phyloP scores from a whole-genome alignment of 2,329 filamentous ascomycete genomes.

The Elsinoe arachidis region DNA sequence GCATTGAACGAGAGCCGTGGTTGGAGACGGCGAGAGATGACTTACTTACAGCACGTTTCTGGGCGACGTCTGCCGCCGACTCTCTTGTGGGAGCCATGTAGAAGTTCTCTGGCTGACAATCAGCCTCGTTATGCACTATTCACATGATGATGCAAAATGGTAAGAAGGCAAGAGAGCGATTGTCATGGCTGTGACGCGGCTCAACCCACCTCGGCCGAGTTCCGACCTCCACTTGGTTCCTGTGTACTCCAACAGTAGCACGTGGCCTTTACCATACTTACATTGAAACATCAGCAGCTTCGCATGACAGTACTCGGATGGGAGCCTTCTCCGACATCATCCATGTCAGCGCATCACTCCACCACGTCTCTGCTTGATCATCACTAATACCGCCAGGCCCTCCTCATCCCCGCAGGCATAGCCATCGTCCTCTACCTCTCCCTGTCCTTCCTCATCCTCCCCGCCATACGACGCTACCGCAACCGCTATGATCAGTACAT shows the following conservation, averaged over 20 bases:
- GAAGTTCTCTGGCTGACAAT: too few species aligned
- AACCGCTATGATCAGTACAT: slow-evolving; percentile 66
- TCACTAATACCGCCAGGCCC: slow-evolving; percentile 42
- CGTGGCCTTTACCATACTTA: too few species aligned
- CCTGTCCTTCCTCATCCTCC: slow-evolving; percentile 56
- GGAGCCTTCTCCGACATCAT: slow-evolving; percentile 7
- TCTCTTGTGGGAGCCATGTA: too few species aligned
- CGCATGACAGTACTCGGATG: background rate
- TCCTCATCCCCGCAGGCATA: slow-evolving; percentile 62
- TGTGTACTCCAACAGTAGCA: too few species aligned
- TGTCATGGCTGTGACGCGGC: too few species aligned
- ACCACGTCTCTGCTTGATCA: background rate
- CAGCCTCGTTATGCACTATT: too few species aligned
- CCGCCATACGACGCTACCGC: slow-evolving; percentile 61
- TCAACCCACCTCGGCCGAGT: too few species aligned
- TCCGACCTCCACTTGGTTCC: too few species aligned
- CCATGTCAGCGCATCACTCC: background rate
- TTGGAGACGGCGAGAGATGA: too few species aligned
- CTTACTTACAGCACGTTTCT: background rate
- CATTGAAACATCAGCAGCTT: background rate
- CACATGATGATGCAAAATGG: too few species aligned
- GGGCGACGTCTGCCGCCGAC: background rate
- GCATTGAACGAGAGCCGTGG: background rate
- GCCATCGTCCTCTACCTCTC: slow-evolving; percentile 61
- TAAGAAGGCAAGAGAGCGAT: too few species aligned